These are phyloP conservation scores for Heritiera fomes DNA, from an alignment of 345 rosid species.

Conservation along the genomic window DNA sequence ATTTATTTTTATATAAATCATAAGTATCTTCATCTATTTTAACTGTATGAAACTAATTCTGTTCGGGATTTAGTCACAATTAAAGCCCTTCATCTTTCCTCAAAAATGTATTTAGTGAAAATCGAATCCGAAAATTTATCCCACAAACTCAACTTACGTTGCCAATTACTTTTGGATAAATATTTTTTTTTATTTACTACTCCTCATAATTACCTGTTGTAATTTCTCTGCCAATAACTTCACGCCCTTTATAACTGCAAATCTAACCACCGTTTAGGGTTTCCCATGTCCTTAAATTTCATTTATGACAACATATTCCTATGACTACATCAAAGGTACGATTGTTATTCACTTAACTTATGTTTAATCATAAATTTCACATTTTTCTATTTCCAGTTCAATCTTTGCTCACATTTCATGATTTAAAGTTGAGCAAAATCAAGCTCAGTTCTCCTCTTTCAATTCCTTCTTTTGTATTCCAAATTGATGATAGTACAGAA, in stretches of 20 bases:
- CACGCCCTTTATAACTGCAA: slow-evolving; percentile 38
- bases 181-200: too few species aligned
- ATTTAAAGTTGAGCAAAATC: neutral
- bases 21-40: too few species aligned
- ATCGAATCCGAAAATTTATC: too few species aligned
- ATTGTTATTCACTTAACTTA: neutral
- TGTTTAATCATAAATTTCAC: neutral
- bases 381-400: slow-evolving; percentile 15
- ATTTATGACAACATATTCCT: slow-evolving; percentile 23
- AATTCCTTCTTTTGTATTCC: slow-evolving; percentile 6
- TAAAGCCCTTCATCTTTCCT: too few species aligned
- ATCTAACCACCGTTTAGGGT: slow-evolving; percentile 42
- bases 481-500: neutral
- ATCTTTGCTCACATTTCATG: neutral
- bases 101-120: too few species aligned
- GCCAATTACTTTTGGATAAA: too few species aligned
- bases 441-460: neutral
- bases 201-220: slow-evolving; percentile 1
- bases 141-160: too few species aligned
- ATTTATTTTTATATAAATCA: too few species aligned
- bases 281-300: slow-evolving; percentile 26
- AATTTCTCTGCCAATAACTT: neutral
- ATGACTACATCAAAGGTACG: slow-evolving; percentile 43
- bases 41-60: too few species aligned
- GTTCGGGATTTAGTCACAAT: too few species aligned